These are phyloP conservation scores for Neoboletus brunneissimus DNA, from an alignment of 768 basidiomycete species.

Conservation along the genomic window DNA sequence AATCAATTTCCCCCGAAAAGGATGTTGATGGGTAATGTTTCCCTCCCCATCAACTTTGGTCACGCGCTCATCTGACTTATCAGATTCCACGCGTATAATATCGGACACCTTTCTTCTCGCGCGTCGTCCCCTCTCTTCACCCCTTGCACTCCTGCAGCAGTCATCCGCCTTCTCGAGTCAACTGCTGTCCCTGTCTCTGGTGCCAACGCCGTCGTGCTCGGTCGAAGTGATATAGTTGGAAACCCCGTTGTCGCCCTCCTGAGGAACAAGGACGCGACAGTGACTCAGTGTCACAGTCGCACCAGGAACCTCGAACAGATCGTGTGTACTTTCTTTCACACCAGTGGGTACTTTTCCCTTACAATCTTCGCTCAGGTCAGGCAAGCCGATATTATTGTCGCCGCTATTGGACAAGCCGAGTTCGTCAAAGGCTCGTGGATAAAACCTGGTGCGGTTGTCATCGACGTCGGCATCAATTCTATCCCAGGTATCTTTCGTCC, in stretches of 20 bases:
- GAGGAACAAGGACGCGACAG: slow-evolving; percentile 87
- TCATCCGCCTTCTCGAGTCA: slow-evolving; percentile 85
- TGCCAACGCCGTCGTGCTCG: slow-evolving; percentile 85
- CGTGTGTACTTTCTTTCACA: slow-evolving; percentile 43
- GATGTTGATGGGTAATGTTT: slow-evolving; percentile 88
- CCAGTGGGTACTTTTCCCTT: slow-evolving; percentile 5
- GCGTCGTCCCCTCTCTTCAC: slow-evolving; percentile 86
- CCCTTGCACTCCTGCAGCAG: slow-evolving; percentile 94
- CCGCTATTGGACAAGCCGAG: slow-evolving; percentile 92
- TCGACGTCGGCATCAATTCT: slow-evolving; percentile 98
- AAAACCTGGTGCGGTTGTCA: slow-evolving; percentile 91
- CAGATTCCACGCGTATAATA: slow-evolving; percentile 98
- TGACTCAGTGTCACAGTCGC: slow-evolving; percentile 95
- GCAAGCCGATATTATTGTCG: slow-evolving; percentile 88
- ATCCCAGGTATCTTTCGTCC: slow-evolving; percentile 61
- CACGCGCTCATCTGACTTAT: slow-evolving; percentile 5
- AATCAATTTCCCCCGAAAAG: slow-evolving; percentile 89
- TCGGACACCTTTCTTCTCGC: slow-evolving; percentile 90
- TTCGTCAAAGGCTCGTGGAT: slow-evolving; percentile 93
- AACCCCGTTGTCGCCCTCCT: slow-evolving; percentile 92
- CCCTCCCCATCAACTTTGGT: neutral
- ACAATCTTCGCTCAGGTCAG: slow-evolving; percentile 53
- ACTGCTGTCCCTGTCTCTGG: slow-evolving; percentile 79
- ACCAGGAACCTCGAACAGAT: slow-evolving; percentile 79
- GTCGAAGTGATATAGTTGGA: slow-evolving; percentile 97